These are phyloP conservation scores for Aspergillus ibericus DNA, from an alignment of 2,329 filamentous ascomycete genomes.

Conservation along the genomic window DNA sequence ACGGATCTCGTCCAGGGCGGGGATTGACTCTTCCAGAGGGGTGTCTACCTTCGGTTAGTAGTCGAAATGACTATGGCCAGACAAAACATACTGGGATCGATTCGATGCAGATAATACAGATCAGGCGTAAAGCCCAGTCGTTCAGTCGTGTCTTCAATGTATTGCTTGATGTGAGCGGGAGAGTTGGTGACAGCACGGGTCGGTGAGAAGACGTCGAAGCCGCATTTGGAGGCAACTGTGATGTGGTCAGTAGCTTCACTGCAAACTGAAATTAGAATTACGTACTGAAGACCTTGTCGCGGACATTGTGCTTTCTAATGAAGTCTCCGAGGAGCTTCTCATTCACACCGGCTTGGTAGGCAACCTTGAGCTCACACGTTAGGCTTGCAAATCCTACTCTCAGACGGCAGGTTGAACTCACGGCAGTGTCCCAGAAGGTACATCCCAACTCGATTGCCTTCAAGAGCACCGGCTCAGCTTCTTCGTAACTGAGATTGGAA, in stretches of 20 bases:
- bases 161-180: conserved; percentile 48
- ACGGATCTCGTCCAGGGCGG: conserved; percentile 49
- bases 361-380: conserved; percentile 34
- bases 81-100: conserved; percentile 43
- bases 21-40: conserved; percentile 50
- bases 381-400: background rate
- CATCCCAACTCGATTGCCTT: conserved; percentile 52
- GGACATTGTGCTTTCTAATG: conserved; percentile 52
- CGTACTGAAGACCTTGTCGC: conserved; percentile 52
- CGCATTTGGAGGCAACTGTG: conserved; percentile 52
- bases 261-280: background rate
- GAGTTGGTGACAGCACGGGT: conserved; percentile 46
- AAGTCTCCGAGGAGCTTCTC: conserved; percentile 54
- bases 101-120: conserved; percentile 48
- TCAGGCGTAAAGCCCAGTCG: conserved; percentile 51
- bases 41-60: conserved; percentile 32
- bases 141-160: conserved; percentile 53
- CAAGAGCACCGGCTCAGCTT: conserved; percentile 52
- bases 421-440: conserved; percentile 51
- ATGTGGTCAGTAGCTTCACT: background rate
- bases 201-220: conserved; percentile 40
- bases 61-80: too few relatives aligned
- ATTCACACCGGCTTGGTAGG: conserved; percentile 50
- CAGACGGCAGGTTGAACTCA: conserved; percentile 22
- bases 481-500: conserved; percentile 43